phyloP scores from a whole-genome alignment of 345 rosid species.

The Moringa oleifera region DNA sequence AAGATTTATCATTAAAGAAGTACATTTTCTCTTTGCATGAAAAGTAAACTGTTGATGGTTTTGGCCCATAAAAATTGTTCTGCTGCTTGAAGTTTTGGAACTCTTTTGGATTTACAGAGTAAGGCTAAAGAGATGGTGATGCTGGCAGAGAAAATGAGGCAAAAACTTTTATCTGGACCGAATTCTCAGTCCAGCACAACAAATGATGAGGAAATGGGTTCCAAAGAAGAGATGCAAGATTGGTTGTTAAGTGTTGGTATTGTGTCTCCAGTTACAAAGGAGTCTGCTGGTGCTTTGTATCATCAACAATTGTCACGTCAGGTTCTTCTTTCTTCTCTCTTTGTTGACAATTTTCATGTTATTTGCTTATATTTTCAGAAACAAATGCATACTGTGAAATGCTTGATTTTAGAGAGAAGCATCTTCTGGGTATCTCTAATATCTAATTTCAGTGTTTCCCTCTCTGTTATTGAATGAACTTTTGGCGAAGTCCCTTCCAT shows the following conservation, averaged over 20 bases:
- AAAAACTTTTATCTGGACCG: conserved; percentile 67
- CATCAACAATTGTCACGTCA: conserved; percentile 90
- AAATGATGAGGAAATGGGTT: conserved; percentile 84
- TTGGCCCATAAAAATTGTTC: conserved; percentile 2
- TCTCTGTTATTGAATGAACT: neutral
- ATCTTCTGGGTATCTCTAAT: neutral
- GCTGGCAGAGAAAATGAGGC: conserved; percentile 92
- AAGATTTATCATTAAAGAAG: no score
- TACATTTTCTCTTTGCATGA: no score
- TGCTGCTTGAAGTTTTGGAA: conserved; percentile 9
- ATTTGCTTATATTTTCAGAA: conserved; percentile 8
- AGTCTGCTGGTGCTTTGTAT: conserved; percentile 91
- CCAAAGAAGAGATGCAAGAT: conserved; percentile 93
- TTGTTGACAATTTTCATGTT: conserved; percentile 6
- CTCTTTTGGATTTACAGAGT: conserved; percentile 42
- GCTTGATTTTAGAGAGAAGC: neutral
- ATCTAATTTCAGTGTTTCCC: neutral
- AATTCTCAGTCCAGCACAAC: conserved; percentile 43
- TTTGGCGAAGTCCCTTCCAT: no score
- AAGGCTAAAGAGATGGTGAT: conserved; percentile 95
- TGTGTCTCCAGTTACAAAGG: conserved; percentile 91
- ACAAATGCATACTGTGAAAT: neutral
- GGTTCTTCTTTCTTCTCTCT: conserved; percentile 39
- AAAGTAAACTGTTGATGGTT: no score
- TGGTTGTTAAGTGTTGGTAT: conserved; percentile 96